These are phyloP conservation scores for Butyriboletus loyo DNA, from an alignment of 768 basidiomycete genomes.

Conservation along the genomic window DNA sequence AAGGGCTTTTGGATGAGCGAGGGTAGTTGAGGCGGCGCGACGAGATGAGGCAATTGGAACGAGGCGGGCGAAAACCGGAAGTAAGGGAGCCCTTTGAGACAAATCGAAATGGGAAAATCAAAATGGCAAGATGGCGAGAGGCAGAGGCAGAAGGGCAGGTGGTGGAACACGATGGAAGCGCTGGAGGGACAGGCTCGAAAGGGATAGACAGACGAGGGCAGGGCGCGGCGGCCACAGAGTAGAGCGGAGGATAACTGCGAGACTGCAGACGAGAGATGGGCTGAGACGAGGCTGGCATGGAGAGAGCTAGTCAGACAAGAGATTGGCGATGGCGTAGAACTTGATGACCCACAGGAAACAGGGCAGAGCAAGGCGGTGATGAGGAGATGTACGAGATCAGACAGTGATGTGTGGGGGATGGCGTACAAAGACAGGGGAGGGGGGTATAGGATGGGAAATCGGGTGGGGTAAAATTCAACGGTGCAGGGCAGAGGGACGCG, in stretches of 20 bases:
- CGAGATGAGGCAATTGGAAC: background rate
- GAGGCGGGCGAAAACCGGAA: background rate
- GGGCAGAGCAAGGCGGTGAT: background rate
- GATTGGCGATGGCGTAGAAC: background rate
- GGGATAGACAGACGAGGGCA: background rate
- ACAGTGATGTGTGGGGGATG: background rate
- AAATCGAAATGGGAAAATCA: background rate
- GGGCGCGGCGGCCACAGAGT: background rate
- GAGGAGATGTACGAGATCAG: background rate
- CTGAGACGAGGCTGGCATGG: background rate
- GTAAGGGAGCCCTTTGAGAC: background rate
- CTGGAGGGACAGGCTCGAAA: background rate
- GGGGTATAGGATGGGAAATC: background rate
- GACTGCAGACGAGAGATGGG: background rate
- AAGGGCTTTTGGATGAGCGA: background rate
- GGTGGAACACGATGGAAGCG: background rate
- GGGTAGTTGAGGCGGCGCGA: background rate
- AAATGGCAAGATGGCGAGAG: background rate
- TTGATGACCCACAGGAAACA: background rate
- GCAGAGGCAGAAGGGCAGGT: background rate
- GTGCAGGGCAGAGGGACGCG: background rate
- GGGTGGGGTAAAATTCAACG: background rate
- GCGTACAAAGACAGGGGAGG: background rate
- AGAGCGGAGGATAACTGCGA: background rate
- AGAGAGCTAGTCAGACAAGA: background rate